These are phyloP conservation scores for Collybia sp. DNA, from an alignment of 768 basidiomycete genomes.

Conservation along the genomic window DNA sequence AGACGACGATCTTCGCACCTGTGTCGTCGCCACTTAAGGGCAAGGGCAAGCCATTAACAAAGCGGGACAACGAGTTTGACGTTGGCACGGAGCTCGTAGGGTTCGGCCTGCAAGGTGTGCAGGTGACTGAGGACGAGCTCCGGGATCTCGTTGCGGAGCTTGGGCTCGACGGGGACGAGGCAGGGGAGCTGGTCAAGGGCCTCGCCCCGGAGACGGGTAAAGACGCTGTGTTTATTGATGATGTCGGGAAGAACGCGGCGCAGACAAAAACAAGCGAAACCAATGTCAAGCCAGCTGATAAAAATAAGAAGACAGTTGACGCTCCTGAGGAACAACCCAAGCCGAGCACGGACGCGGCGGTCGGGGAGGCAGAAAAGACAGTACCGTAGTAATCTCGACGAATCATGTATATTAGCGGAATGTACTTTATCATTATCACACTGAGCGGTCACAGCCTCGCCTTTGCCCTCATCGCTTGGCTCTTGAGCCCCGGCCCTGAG, in stretches of 20 bases:
- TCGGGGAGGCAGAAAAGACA: not conserved
- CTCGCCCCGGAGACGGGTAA: slow-evolving; percentile 30
- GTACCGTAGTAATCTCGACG: too few relatives aligned
- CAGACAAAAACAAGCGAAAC: slow-evolving; percentile 2
- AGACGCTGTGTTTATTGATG: slow-evolving; percentile 8
- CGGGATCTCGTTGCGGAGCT: slow-evolving; percentile 66
- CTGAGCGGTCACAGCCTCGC: slow-evolving; percentile 21
- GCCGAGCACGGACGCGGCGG: not conserved
- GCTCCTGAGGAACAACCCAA: not conserved
- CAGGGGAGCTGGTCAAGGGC: slow-evolving; percentile 68
- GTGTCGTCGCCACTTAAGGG: slow-evolving; percentile 40
- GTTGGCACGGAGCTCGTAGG: slow-evolving; percentile 65
- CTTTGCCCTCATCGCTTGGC: slow-evolving; percentile 17
- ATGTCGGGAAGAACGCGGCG: not conserved
- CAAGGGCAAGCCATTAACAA: slow-evolving; percentile 47
- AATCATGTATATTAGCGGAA: too few relatives aligned
- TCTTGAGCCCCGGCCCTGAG: slow-evolving; percentile 4
- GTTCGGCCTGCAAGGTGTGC: slow-evolving; percentile 71
- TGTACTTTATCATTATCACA: not conserved
- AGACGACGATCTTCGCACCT: slow-evolving; percentile 46
- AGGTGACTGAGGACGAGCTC: slow-evolving; percentile 74
- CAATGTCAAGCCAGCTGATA: not conserved
- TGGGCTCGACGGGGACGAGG: slow-evolving; percentile 74
- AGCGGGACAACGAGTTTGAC: slow-evolving; percentile 53
- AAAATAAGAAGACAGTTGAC: slow-evolving; percentile 4